Conservation (phyloP, 345 rosid species). For the Noccaea bulbosa region DNA sequence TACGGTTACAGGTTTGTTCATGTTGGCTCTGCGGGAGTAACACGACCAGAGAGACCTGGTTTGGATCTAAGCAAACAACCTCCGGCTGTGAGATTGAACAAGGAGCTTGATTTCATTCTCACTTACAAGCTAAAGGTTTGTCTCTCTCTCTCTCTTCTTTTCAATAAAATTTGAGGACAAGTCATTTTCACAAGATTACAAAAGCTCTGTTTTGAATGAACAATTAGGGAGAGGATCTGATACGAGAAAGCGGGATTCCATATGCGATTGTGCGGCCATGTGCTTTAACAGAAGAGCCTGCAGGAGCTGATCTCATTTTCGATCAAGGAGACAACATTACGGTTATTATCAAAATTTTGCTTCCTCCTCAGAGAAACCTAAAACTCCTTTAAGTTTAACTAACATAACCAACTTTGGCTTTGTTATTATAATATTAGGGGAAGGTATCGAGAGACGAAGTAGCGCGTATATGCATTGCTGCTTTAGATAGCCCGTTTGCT, state of each 20-base stretch:
- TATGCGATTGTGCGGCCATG: conserved; percentile 88
- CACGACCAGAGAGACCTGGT: conserved; percentile 94
- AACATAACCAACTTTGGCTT: conserved; percentile 22
- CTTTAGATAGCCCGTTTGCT: conserved; percentile 79
- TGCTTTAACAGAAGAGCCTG: conserved; percentile 95
- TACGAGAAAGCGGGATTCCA: conserved; percentile 89
- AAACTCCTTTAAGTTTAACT: not conserved
- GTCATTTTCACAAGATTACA: not conserved
- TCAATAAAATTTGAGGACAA: not conserved
- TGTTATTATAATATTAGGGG: conserved; percentile 53
- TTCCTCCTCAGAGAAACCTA: conserved; percentile 4
- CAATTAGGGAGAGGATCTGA: conserved; percentile 77
- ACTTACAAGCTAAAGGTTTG: conserved; percentile 88
- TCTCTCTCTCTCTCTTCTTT: not conserved
- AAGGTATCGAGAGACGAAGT: conserved; percentile 94
- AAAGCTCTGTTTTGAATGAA: not conserved
- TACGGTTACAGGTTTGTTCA: conserved; percentile 87
- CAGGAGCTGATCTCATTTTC: conserved; percentile 91
- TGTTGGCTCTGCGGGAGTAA: conserved; percentile 93
- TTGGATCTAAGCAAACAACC: conserved; percentile 92
- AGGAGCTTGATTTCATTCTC: conserved; percentile 84
- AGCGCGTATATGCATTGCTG: conserved; percentile 83
- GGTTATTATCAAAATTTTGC: conserved; percentile 48
- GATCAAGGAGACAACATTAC: conserved; percentile 94
- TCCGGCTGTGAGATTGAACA: conserved; percentile 97